Evolutionary conservation across 768 basidiomycete genomes (phyloP), one percentile per base, ranked within the genome.

Genomic region (Mycena galopus): DNA sequence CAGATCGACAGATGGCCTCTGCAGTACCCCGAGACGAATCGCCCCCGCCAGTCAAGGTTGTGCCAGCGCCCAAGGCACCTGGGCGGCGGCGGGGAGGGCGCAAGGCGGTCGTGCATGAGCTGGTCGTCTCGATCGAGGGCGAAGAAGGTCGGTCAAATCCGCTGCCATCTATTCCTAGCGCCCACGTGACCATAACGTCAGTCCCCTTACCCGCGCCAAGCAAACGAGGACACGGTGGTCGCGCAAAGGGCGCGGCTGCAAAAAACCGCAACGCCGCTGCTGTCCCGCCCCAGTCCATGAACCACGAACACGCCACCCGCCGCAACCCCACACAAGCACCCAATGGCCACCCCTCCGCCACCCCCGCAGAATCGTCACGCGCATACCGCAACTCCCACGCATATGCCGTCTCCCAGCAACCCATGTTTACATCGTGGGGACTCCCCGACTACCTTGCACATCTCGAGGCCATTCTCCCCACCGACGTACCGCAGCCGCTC

Each of bases 381-480:
- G 90, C 92, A 69, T 94, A 93, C 80, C 92, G 90, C 77, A 92
- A 92, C 82, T 90, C 92, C 72, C 93, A 94, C 86, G 92, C 91
- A 27, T 94, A 93, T 79, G 92, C 88, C 56, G 90, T 93, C 62
- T 91, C 92, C 16, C 93, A 94, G 77, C 93, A 94, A 78, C 90
- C 92, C 35, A 84, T 94, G 11, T 90, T 90, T 82, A 94, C 93
- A 39, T 92, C 93, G 61, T 99, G 97, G 96, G 90, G 91, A 67
- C 85, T 99, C 59, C 97, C 97, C 9, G 97, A 98, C 84, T 97
- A 98, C 82, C 88, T 98, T 55, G 89, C 93, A 0, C 94, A 97
- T 79, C 91, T 97, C 73, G 89, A 93, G 75, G 89, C 90, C 76
- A 93, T 96, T 82, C 86, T 99, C 8, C 96, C 96, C 12, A 88